Conservation (phyloP, 768 basidiomycete genomes). For the Clitopilus hobsonii region DNA sequence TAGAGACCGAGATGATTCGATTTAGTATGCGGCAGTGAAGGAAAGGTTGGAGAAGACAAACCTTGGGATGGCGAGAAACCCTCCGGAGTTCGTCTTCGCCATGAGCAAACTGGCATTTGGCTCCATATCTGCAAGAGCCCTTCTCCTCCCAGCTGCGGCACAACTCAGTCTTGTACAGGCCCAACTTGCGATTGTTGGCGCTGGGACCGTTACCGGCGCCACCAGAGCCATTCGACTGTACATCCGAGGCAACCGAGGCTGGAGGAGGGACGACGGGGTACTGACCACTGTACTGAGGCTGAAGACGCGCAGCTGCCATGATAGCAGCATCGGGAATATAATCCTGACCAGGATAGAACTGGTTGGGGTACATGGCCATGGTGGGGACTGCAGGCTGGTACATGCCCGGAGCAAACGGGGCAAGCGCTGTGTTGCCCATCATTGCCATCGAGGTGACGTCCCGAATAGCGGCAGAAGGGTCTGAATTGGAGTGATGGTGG, state of each 20-base stretch:
- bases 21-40: constrained; percentile 6
- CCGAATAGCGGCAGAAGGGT: constrained; percentile 69
- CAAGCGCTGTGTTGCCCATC: constrained; percentile 51
- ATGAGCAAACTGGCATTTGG: constrained; percentile 92
- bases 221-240: constrained; percentile 37
- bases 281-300: constrained; percentile 56
- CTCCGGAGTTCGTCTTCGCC: constrained; percentile 84
- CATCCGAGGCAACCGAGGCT: constrained; percentile 21
- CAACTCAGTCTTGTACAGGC: constrained; percentile 86
- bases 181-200: constrained; percentile 87
- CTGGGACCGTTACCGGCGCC: constrained; percentile 44
- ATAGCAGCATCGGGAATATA: constrained; percentile 51
- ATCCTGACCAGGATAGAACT: constrained; percentile 64
- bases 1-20: constrained; percentile 24
- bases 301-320: constrained; percentile 60
- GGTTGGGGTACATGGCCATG: constrained; percentile 65
- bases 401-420: constrained; percentile 49
- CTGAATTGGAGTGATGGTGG: constrained; percentile 82
- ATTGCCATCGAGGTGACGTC: constrained; percentile 67
- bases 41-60: constrained; percentile 24
- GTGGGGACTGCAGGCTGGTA: constrained; percentile 49
- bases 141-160: constrained; percentile 94
- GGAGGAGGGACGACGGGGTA: constrained; percentile 35
- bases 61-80: constrained; percentile 88
- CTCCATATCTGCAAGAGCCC: constrained; percentile 77